Conservation (phyloP, 495 filamentous ascomycete genomes). For the Poronia punctata region DNA sequence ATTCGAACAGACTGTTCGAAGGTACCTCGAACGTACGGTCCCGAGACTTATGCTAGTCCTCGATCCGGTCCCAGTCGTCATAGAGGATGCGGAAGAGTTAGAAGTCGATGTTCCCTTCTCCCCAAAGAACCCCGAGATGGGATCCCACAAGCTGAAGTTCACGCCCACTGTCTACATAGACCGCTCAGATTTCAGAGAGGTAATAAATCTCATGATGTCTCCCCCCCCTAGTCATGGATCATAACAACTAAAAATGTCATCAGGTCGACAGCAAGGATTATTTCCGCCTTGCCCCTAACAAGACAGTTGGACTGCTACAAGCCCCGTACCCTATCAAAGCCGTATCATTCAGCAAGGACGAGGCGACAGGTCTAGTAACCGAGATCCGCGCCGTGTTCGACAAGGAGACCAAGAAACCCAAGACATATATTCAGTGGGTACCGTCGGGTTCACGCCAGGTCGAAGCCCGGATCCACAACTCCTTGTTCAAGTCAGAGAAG, state of each 20-base stretch:
- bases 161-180: constrained; percentile 84
- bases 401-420: constrained; percentile 70
- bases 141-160: constrained; percentile 52
- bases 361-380: constrained; percentile 58
- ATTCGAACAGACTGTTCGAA: constrained; percentile 64
- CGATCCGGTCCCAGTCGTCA: constrained; percentile 64
- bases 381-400: constrained; percentile 62
- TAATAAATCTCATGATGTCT: constrained; percentile 42
- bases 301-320: constrained; percentile 81
- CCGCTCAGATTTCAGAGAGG: constrained; percentile 81
- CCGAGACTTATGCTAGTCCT: constrained; percentile 75
- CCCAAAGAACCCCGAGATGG: constrained; percentile 54
- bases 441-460: constrained; percentile 59
- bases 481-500: constrained; percentile 79
- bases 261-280: constrained; percentile 69
- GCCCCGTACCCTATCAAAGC: constrained; percentile 78
- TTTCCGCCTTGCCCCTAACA: constrained; percentile 89
- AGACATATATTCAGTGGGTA: constrained; percentile 91
- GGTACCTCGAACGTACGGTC: constrained; percentile 70
- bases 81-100: constrained; percentile 62
- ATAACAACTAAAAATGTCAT: neutral
- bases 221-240: neutral
- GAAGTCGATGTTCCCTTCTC: constrained; percentile 59
- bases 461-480: constrained; percentile 74
- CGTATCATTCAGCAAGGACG: constrained; percentile 66